Conservation (phyloP, 2,329 filamentous ascomycete genomes). For the Onygena corvina region DNA sequence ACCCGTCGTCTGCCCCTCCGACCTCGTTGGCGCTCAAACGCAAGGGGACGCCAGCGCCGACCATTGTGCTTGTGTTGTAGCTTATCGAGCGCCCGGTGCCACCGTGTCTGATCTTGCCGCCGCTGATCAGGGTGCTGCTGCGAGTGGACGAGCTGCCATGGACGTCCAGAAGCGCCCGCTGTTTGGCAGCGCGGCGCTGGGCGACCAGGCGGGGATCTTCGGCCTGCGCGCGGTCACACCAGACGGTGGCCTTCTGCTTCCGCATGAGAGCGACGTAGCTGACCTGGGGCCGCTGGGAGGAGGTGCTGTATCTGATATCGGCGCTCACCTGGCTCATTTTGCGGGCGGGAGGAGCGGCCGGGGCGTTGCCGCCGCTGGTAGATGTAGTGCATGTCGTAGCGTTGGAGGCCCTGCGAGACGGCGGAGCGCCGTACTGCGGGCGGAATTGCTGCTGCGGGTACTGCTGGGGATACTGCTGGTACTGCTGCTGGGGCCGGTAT, state of each 20-base stretch:
- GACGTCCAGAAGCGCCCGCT: constrained; percentile 73
- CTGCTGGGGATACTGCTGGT: constrained; percentile 7
- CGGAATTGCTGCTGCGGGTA: constrained; percentile 1
- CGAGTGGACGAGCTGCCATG: constrained; percentile 49
- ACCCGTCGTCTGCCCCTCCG: constrained; percentile 72
- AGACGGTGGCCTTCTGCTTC: constrained; percentile 94
- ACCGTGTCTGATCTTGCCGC: constrained; percentile 78
- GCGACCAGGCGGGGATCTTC: constrained; percentile 77
- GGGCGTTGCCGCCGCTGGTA: constrained; percentile 21
- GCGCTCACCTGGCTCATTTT: constrained; percentile 21
- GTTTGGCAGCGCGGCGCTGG: constrained; percentile 75
- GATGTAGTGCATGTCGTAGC: constrained; percentile 33
- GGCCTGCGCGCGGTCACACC: constrained; percentile 88
- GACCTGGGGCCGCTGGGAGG: constrained; percentile 60
- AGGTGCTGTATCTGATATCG: constrained; percentile 58
- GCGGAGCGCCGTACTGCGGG: constrained; percentile 7
- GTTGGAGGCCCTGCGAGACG: constrained; percentile 28
- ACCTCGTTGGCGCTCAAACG: constrained; percentile 91
- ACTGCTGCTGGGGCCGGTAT: background rate
- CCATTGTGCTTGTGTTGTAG: constrained; percentile 64
- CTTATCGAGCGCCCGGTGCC: constrained; percentile 66
- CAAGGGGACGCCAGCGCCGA: constrained; percentile 74
- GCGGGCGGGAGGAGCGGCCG: constrained; percentile 17
- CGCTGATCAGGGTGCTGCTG: constrained; percentile 51
- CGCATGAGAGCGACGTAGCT: constrained; percentile 92